Evolutionary conservation across 208 protist genomes (phyloP).

Genomic region (Leishmania amazonensis): DNA sequence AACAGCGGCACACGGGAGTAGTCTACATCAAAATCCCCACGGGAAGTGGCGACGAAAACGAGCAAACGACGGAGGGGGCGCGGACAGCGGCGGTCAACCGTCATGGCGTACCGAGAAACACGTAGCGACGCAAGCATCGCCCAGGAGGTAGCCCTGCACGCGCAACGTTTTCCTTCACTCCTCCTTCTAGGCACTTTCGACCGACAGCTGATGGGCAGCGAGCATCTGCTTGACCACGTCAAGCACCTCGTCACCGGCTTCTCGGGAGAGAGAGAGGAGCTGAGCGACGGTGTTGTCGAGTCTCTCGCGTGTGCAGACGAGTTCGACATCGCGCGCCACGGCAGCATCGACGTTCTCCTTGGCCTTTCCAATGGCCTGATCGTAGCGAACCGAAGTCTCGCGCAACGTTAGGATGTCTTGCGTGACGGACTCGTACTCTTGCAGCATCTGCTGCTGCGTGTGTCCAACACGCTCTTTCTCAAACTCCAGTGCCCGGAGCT

Average conservation of each 20-base stretch:
- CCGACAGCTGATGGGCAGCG: conserved; percentile 31
- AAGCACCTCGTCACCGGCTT: conserved; percentile 48
- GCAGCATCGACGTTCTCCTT: conserved; percentile 31
- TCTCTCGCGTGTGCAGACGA: conserved; percentile 52
- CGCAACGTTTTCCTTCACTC: not conserved
- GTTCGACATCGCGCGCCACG: conserved; percentile 50
- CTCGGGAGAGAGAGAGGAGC: conserved; percentile 48
- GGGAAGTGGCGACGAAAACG: not conserved
- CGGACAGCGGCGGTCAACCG: not conserved
- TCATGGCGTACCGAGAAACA: not conserved
- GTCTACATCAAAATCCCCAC: conserved; percentile 6
- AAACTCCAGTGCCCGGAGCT: conserved; percentile 46
- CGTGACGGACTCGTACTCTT: conserved; percentile 40
- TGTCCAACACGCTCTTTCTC: conserved; percentile 34
- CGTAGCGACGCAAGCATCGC: not conserved
- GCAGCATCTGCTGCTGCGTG: conserved; percentile 43
- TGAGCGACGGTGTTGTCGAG: conserved; percentile 35
- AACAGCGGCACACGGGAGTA: not conserved
- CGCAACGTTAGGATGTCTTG: conserved; percentile 43
- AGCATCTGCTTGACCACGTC: conserved; percentile 39
- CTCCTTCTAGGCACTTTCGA: not conserved
- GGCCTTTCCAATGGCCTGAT: conserved; percentile 65
- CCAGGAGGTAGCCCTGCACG: not conserved
- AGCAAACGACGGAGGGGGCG: not conserved
- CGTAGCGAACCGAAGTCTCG: conserved; percentile 67